Evolutionary conservation across 371 early-diverging fungal genomes (phyloP).

Genomic region (Mortierella sp.): DNA sequence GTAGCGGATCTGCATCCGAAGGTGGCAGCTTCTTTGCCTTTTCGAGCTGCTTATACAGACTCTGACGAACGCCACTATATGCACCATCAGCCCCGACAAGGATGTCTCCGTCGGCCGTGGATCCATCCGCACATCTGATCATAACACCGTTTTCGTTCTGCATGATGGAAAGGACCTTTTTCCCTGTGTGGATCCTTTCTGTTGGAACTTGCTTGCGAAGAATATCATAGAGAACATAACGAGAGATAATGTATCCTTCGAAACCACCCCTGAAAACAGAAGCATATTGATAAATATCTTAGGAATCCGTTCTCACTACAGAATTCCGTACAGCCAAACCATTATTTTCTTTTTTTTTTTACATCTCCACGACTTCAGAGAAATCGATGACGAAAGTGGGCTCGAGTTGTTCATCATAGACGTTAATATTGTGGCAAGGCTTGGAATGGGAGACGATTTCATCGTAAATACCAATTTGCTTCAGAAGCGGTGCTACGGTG

Average conservation of each 20-base stretch:
- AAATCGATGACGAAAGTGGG: conserved; percentile 12
- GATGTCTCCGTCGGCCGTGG: conserved; percentile 15
- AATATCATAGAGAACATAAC: conserved; percentile 1
- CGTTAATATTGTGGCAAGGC: not conserved
- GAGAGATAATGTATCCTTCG: not conserved
- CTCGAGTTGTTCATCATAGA: conserved; percentile 7
- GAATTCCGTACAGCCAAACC: too few species aligned
- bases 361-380: conserved; percentile 1
- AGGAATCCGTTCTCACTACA: too few species aligned
- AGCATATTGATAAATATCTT: too few species aligned
- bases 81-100: conserved; percentile 31
- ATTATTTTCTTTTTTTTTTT: too few species aligned
- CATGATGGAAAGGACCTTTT: conserved; percentile 1
- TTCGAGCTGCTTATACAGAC: conserved; percentile 10
- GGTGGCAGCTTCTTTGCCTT: not conserved
- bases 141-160: conserved; percentile 10
- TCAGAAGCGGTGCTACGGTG: conserved; percentile 6
- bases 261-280: not conserved
- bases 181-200: conserved; percentile 5
- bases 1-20: conserved; percentile 2
- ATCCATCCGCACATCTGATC: conserved; percentile 11
- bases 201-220: conserved; percentile 14
- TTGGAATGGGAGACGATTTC: not conserved
- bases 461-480: conserved; percentile 22
- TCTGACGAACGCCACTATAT: conserved; percentile 23